Conservation (phyloP, 257 asterid genomes). For the Solanum habrochaites region DNA sequence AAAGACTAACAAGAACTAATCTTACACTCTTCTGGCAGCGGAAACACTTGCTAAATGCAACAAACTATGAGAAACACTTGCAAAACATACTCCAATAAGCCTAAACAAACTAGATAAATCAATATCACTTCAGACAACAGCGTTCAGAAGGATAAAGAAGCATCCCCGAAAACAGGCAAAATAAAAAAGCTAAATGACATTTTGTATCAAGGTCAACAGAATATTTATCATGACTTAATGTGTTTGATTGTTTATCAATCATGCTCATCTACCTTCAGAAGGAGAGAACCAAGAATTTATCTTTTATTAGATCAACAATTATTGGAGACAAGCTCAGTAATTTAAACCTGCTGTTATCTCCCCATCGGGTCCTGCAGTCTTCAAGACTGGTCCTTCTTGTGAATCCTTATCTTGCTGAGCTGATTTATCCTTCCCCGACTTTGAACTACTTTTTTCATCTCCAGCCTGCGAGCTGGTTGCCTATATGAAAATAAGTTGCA, state of each 20-base stretch:
- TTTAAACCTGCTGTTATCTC: conserved; percentile 84
- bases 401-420: conserved; percentile 66
- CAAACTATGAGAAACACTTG: neutral
- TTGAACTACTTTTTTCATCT: conserved; percentile 59
- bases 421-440: conserved; percentile 73
- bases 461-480: conserved; percentile 88
- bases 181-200: neutral
- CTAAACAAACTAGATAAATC: neutral
- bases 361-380: conserved; percentile 91
- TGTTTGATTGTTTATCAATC: neutral
- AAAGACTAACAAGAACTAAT: neutral
- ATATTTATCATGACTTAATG: neutral
- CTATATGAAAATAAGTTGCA: conserved; percentile 17
- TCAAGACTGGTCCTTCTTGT: conserved; percentile 65
- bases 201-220: neutral
- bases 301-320: neutral
- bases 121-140: neutral
- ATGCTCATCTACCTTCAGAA: neutral
- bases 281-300: neutral
- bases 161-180: neutral
- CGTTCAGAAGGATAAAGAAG: neutral
- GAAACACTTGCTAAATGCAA: neutral
- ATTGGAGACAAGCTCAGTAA: neutral
- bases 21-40: neutral
- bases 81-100: neutral